Evolutionary conservation across 2,329 filamentous ascomycete genomes (phyloP).

Genomic region (Colletotrichum graminicola): DNA sequence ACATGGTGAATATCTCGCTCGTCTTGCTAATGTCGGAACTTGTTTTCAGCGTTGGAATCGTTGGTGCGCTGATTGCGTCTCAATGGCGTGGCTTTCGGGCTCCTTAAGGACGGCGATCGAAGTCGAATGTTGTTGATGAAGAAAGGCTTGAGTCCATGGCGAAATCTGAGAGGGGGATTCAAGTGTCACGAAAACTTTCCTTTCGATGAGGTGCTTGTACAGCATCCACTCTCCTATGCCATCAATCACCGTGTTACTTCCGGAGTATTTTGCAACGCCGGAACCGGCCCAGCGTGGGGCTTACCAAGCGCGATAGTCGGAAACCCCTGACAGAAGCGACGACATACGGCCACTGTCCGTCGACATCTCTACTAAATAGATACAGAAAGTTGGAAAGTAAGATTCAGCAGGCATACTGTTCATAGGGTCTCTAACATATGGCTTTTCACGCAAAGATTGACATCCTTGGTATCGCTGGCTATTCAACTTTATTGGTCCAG

Average conservation of each 20-base stretch:
- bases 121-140: not conserved
- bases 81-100: too few relatives aligned
- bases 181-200: not conserved
- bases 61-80: not conserved
- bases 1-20: not conserved
- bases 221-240: not conserved
- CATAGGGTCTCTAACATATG: not conserved
- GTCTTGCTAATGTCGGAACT: not conserved
- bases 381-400: not conserved
- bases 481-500: not conserved
- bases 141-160: not conserved
- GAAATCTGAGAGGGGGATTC: not conserved
- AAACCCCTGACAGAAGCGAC: not conserved
- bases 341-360: not conserved
- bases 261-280: conserved; percentile 3
- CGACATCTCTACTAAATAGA: not conserved
- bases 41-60: accelerated
- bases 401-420: accelerated
- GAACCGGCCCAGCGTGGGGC: not conserved
- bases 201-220: conserved; percentile 5
- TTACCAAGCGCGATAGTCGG: not conserved
- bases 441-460: not conserved
- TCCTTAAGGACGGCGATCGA: too few relatives aligned
- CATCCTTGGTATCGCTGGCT: too few relatives aligned
- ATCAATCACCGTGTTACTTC: conserved; percentile 2